A percentile compares a stretch with the other conserved stretches of the same genome.
These are phyloP conservation scores for Penstemon newberryi DNA, from an alignment of 257 asterid genomes.

Conservation along the genomic window DNA sequence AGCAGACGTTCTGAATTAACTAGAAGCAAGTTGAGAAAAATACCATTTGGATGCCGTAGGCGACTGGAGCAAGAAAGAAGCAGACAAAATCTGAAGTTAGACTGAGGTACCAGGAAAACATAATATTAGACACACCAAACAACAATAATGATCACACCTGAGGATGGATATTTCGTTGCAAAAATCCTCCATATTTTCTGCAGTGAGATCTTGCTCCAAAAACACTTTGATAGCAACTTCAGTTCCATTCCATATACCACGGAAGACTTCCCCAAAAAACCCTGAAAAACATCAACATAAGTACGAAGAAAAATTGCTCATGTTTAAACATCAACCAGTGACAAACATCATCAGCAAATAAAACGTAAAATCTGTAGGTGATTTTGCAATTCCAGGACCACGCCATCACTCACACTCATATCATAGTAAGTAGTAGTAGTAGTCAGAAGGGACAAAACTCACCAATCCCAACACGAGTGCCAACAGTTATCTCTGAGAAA, in stretches of 20 bases:
- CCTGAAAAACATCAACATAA: slow-evolving; percentile 45
- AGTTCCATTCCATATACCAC: slow-evolving; percentile 97
- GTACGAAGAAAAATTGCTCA: not conserved
- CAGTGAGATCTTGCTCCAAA: slow-evolving; percentile 97
- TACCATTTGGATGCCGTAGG: slow-evolving; percentile 99
- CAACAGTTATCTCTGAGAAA: slow-evolving; percentile 81
- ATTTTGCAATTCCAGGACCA: slow-evolving; percentile 19
- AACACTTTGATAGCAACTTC: slow-evolving; percentile 97
- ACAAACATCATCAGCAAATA: slow-evolving; percentile 7
- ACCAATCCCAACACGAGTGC: slow-evolving; percentile 98
- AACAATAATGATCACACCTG: slow-evolving; percentile 49
- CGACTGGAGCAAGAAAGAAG: slow-evolving; percentile 67
- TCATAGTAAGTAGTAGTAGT: not conserved
- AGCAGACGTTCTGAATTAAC: slow-evolving; percentile 8
- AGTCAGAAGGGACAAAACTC: slow-evolving; percentile 33
- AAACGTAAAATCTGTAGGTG: slow-evolving; percentile 16
- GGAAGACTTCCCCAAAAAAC: slow-evolving; percentile 98
- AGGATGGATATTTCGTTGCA: slow-evolving; percentile 96
- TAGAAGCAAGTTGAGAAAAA: slow-evolving; percentile 37
- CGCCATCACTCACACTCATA: slow-evolving; percentile 5
- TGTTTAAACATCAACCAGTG: slow-evolving; percentile 11
- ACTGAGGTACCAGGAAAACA: slow-evolving; percentile 24
- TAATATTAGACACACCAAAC: slow-evolving; percentile 10
- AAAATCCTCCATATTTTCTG: slow-evolving; percentile 98
- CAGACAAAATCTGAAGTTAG: slow-evolving; percentile 36